These are phyloP conservation scores for Lodderomyces beijingensis DNA, from an alignment of 1,139 yeast genomes.

Conservation along the genomic window DNA sequence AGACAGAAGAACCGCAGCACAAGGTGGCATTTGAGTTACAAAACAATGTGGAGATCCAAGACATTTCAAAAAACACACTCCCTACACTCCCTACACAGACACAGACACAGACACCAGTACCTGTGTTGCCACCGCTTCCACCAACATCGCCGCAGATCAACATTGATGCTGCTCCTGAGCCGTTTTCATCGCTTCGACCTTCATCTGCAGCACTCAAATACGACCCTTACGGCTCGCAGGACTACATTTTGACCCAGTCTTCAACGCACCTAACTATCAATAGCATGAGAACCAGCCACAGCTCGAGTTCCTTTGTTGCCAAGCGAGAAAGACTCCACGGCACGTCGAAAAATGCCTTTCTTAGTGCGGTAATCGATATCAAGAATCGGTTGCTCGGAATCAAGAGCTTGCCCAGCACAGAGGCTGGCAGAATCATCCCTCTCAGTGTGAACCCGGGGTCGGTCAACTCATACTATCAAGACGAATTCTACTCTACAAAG, in stretches of 20 bases:
- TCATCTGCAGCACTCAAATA: conserved; percentile 3
- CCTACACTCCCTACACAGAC: too few relatives aligned
- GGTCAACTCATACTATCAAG: conserved; percentile 26
- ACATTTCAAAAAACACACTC: conserved; percentile 3
- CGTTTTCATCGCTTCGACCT: background rate
- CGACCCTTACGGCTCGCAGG: conserved; percentile 3
- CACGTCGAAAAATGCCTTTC: conserved; percentile 13
- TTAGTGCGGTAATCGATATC: conserved; percentile 16
- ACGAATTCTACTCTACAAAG: conserved; percentile 23
- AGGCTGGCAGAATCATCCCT: conserved; percentile 76
- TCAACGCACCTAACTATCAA: conserved; percentile 27
- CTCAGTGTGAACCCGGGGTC: conserved; percentile 38
- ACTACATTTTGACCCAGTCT: conserved; percentile 20
- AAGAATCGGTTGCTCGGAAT: conserved; percentile 40
- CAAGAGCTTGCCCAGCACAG: conserved; percentile 47
- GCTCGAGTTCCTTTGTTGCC: conserved; percentile 19
- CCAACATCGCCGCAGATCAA: conserved; percentile 15
- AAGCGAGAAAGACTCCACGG: conserved; percentile 16
- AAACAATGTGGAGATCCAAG: conserved; percentile 8
- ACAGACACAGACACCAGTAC: too few relatives aligned
- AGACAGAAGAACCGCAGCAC: conserved; percentile 2
- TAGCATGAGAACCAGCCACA: conserved; percentile 17
- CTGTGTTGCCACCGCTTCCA: too few relatives aligned
- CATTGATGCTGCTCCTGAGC: conserved; percentile 11
- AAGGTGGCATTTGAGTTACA: conserved; percentile 2